These are phyloP conservation scores for Candida andamanensis DNA, from an alignment of 805 yeast species.

Conservation along the genomic window DNA sequence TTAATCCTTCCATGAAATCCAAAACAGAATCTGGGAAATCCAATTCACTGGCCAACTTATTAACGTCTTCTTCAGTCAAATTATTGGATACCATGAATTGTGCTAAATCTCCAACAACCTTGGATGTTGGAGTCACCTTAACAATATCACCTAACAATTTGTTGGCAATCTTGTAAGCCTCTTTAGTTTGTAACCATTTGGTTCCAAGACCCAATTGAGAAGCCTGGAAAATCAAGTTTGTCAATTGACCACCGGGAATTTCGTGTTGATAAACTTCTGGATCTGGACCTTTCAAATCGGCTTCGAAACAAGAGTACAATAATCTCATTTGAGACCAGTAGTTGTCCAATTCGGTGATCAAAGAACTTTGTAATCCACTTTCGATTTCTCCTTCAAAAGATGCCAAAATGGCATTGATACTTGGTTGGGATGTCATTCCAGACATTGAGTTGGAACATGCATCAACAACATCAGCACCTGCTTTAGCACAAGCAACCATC, in stretches of 20 bases:
- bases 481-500: conserved; percentile 87
- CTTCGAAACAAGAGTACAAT: conserved; percentile 94
- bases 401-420: conserved; percentile 87
- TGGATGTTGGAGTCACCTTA: conserved; percentile 98
- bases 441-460: conserved; percentile 97
- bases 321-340: conserved; percentile 99
- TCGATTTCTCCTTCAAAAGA: conserved; percentile 83
- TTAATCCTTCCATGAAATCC: conserved; percentile 97
- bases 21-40: conserved; percentile 99
- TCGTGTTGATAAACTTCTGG: conserved; percentile 98
- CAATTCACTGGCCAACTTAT: conserved; percentile 77
- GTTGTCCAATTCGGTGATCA: conserved; percentile 79
- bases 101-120: conserved; percentile 99
- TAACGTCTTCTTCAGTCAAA: conserved; percentile 78
- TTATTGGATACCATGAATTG: conserved; percentile 98
- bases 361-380: conserved; percentile 61
- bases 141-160: conserved; percentile 90
- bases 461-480: conserved; percentile 98
- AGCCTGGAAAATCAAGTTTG: conserved; percentile 97
- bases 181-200: conserved; percentile 95
- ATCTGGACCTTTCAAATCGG: conserved; percentile 98
- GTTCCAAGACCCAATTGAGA: conserved; percentile 97
- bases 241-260: conserved; percentile 99
- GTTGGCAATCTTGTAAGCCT: conserved; percentile 90
- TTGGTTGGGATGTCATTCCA: conserved; percentile 98